Base-by-base conservation (phyloP, 768 basidiomycete species). In the Rhodotorula toruloides region DNA sequence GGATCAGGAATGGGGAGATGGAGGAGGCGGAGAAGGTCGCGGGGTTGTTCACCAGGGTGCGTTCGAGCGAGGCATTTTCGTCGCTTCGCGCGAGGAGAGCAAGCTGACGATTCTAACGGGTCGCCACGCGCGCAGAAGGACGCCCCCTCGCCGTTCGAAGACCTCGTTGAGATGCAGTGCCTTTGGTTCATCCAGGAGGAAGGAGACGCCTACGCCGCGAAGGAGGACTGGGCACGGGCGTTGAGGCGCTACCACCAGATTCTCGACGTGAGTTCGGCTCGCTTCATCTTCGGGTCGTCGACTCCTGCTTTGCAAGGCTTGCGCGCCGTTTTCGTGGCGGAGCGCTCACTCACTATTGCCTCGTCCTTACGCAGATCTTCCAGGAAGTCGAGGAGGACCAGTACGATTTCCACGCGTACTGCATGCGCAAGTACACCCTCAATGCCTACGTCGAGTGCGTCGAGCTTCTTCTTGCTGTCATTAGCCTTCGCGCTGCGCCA, bases 351-450 rank as follows among this genome's bases (percentile, higher is more conserved):
- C 3, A 2, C 25, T 2, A 6, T 27, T 6, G 32, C 29, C 19
- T 27, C 22, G 3, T 0, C 1, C 9, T 36, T 50, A 1, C 36
- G 46, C 65, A 90, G 89, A 79, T 86, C 22, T 97, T 94, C 76
- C 83, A 87, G 58, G 88, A 88, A 22, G 65, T 74, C 58, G 84
- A 89, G 70, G 91, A 96, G 70, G 91, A 97, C 71, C 92, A 98
- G 78, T 97, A 88, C 73, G 96, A 99, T 77, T 99, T 99, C 82
- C 96, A 99, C 76, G 85, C 88, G 12, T 99, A 97, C 77, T 90
- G 90, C 71, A 71, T 97, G 71, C 86, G 96, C 58, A 91, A 89
- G 73, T 89, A 86, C 73, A 94, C 89, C 13, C 79, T 98, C 40
- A 87, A 86, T 58, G 84, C 90, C 19, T 98, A 98, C 76, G 67